These are phyloP conservation scores for Daldinia grandis DNA, from an alignment of 495 filamentous ascomycete species.

Conservation along the genomic window DNA sequence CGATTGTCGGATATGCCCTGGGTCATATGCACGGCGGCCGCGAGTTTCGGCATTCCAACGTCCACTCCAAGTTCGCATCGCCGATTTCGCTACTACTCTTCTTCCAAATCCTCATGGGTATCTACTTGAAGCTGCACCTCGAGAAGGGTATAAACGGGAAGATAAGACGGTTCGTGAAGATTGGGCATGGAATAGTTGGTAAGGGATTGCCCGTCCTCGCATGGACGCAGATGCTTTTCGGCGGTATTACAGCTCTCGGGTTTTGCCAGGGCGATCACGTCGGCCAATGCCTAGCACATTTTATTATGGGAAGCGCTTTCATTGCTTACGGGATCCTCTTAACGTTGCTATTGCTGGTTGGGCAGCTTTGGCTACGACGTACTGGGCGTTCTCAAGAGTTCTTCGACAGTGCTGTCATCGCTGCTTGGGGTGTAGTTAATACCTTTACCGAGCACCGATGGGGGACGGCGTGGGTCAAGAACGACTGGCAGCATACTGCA, in stretches of 20 bases:
- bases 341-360: slow-evolving; percentile 85
- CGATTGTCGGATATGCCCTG: slow-evolving; percentile 86
- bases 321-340: slow-evolving; percentile 92
- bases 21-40: slow-evolving; percentile 91
- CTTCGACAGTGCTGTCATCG: slow-evolving; percentile 91
- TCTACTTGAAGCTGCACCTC: slow-evolving; percentile 90
- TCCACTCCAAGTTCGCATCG: slow-evolving; percentile 83
- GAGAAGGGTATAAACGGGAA: slow-evolving; percentile 81
- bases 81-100: slow-evolving; percentile 80
- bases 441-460: slow-evolving; percentile 98
- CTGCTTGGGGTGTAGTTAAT: slow-evolving; percentile 94
- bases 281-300: slow-evolving; percentile 94
- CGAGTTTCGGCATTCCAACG: slow-evolving; percentile 78
- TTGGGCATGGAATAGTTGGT: slow-evolving; percentile 81
- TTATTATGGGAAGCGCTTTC: slow-evolving; percentile 98
- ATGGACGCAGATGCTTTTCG: slow-evolving; percentile 97
- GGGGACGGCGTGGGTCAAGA: slow-evolving; percentile 89
- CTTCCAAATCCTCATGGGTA: slow-evolving; percentile 78
- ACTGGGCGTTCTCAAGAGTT: slow-evolving; percentile 95
- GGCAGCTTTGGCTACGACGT: slow-evolving; percentile 84
- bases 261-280: slow-evolving; percentile 92
- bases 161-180: slow-evolving; percentile 75
- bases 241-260: slow-evolving; percentile 91
- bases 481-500: slow-evolving; percentile 94
- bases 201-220: slow-evolving; percentile 85